Base-by-base conservation (phyloP, 2,329 filamentous ascomycete species). In the Tothia fuscella region DNA sequence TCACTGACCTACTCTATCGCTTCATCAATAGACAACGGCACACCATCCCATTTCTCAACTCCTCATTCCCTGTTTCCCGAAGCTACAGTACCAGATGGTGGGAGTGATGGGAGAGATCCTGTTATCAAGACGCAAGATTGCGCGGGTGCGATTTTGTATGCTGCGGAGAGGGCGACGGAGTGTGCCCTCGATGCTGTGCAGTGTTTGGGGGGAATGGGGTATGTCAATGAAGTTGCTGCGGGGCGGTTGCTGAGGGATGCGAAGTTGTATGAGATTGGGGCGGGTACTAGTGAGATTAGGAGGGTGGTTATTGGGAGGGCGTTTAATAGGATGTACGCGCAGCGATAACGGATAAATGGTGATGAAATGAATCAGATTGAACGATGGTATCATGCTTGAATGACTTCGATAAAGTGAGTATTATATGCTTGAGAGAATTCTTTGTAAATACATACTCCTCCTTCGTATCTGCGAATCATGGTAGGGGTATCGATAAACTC, bases 201-300 rank as follows among this genome's bases (percentile, higher is more conserved):
- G 63, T 71, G 94, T 46, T 74, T 98, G 55, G 91, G 91, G 14
- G 91, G 89, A 0, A 96, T 89, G 76, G 89, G 89, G 3, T 96
- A 96, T 56, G 77, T 93, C 51, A 93, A 95, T 60, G 91, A 98
- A 64, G 86, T 96, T 66, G 80, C 86, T 0, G 88, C 86, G 0
- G 93, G 88, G 17, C 71, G 89, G 49, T 71, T 96, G 50, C 63
- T 96, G 51, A 66, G 91, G 55, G 78, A 82, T 62, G 77, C 78
- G 3, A 82, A 82, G 57, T 61, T 98, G 46, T 98, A 98, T 60
- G 91, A 96, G 65, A 96, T 98, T 57, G 91, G 91, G 2, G 91
- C 91, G 4, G 91, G 91, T 5, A 96, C 91, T 3, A 94, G 86
- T 46, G 91, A 98, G 65, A 80, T 98, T 38, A 72, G 91, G 50